phyloP scores from a whole-genome alignment of 2,329 filamentous ascomycete species.

The Coniochaeta sp. region DNA sequence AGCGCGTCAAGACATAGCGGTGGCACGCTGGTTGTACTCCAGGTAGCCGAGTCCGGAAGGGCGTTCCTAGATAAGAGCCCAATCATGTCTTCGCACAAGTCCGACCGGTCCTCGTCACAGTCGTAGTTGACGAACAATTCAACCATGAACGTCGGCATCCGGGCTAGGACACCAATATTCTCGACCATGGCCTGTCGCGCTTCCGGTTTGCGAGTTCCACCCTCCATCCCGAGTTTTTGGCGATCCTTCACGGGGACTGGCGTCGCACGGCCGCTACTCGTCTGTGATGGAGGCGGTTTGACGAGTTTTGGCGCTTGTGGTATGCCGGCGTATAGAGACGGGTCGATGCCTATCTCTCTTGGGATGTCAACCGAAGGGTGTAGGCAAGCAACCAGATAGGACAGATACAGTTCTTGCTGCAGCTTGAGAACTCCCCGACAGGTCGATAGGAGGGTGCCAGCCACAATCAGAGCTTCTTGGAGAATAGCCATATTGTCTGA shows the following conservation, averaged over 20 bases:
- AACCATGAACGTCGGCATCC: slow-evolving; percentile 90
- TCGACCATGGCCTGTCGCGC: slow-evolving; percentile 98
- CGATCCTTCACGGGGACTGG: slow-evolving; percentile 89
- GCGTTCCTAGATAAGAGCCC: slow-evolving; percentile 89
- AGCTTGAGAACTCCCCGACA: slow-evolving; percentile 87
- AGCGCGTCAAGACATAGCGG: slow-evolving; percentile 90
- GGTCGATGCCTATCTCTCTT: slow-evolving; percentile 81
- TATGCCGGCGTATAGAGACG: slow-evolving; percentile 84
- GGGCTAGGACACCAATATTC: slow-evolving; percentile 81
- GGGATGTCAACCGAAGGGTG: slow-evolving; percentile 95
- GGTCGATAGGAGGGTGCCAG: slow-evolving; percentile 83
- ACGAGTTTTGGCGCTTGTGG: slow-evolving; percentile 84
- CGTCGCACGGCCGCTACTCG: slow-evolving; percentile 74
- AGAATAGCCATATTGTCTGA: slow-evolving; percentile 95
- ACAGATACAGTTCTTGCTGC: slow-evolving; percentile 92
- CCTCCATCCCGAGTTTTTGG: slow-evolving; percentile 86
- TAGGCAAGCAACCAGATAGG: slow-evolving; percentile 87
- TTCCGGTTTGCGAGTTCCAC: slow-evolving; percentile 85
- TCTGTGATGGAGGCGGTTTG: slow-evolving; percentile 67
- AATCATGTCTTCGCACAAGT: slow-evolving; percentile 93
- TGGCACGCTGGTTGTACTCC: slow-evolving; percentile 97
- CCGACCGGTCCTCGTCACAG: slow-evolving; percentile 83
- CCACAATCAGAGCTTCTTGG: slow-evolving; percentile 86
- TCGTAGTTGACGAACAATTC: slow-evolving; percentile 98
- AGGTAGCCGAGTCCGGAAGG: slow-evolving; percentile 92